Evolutionary conservation across 73 alveolate genomes (phyloP).

Genomic region (Halteria grandinella): DNA sequence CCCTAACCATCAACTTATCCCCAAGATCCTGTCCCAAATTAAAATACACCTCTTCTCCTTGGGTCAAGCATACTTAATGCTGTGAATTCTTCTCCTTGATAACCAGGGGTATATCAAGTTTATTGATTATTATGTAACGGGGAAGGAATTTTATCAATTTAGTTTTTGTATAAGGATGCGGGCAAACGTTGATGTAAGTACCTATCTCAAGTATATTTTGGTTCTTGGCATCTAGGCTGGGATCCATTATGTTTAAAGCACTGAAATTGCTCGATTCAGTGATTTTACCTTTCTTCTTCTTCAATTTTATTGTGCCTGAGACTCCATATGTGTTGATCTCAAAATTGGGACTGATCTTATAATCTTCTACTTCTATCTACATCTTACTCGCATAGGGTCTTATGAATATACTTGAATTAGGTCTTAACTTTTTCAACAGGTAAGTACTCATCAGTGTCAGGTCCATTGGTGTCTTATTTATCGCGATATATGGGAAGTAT

Average conservation of each 20-base stretch:
- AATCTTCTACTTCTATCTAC: background rate
- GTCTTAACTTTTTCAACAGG: background rate
- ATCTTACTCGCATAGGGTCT: background rate
- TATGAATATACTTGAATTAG: background rate
- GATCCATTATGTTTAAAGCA: no score
- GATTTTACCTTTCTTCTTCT: background rate
- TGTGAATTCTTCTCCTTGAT: conserved; percentile 7
- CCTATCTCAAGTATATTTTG: conserved; percentile 4
- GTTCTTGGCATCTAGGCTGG: background rate
- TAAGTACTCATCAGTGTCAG: conserved; percentile 12
- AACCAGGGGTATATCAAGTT: conserved; percentile 11
- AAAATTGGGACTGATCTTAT: background rate
- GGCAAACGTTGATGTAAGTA: conserved; percentile 17
- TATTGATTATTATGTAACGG: conserved; percentile 7
- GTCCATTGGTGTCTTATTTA: conserved; percentile 12
- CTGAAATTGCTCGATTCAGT: no score
- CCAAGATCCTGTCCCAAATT: background rate
- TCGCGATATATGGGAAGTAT: conserved; percentile 35
- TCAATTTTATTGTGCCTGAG: conserved; percentile 3
- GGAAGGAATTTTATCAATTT: conserved; percentile 35
- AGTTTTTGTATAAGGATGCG: conserved; percentile 39
- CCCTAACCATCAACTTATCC: conserved; percentile 1
- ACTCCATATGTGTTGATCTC: conserved; percentile 19
- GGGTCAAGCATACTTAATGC: background rate
- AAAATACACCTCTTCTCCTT: background rate